phyloP scores from a whole-genome alignment of 306 rosid species.

The Urtica urens region DNA sequence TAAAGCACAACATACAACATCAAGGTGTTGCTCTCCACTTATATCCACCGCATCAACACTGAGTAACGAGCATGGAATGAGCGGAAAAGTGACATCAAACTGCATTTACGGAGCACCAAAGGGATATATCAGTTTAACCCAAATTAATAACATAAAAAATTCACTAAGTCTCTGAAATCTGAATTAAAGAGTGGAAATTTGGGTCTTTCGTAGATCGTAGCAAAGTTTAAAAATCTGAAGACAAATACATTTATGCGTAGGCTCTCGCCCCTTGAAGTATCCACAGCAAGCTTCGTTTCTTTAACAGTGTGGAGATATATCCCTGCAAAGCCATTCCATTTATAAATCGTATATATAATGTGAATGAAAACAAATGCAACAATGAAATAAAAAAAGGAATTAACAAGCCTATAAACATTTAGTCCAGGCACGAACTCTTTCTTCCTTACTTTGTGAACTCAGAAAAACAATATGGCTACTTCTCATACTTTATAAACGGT shows the following conservation, averaged over 20 bases:
- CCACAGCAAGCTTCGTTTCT: constrained; percentile 77
- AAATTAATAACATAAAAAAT: neutral
- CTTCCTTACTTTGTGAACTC: no score
- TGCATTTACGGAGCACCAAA: constrained; percentile 40
- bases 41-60: constrained; percentile 81
- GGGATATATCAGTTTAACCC: constrained; percentile 2
- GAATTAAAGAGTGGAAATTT: neutral
- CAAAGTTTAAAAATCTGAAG: constrained; percentile 3
- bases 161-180: no score
- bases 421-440: no score
- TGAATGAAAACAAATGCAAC: no score
- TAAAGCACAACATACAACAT: constrained; percentile 53
- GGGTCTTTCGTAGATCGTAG: neutral
- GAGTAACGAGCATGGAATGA: constrained; percentile 75
- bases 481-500: no score
- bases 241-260: constrained; percentile 50
- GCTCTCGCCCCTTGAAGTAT: constrained; percentile 77
- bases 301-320: constrained; percentile 55
- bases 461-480: no score
- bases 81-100: constrained; percentile 92
- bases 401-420: no score
- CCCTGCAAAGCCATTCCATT: constrained; percentile 48
- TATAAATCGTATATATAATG: no score
- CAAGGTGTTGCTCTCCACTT: constrained; percentile 86
- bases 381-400: no score